phyloP scores from a whole-genome alignment of 177 flowering plant genomes.

The Telopea speciosissima region DNA sequence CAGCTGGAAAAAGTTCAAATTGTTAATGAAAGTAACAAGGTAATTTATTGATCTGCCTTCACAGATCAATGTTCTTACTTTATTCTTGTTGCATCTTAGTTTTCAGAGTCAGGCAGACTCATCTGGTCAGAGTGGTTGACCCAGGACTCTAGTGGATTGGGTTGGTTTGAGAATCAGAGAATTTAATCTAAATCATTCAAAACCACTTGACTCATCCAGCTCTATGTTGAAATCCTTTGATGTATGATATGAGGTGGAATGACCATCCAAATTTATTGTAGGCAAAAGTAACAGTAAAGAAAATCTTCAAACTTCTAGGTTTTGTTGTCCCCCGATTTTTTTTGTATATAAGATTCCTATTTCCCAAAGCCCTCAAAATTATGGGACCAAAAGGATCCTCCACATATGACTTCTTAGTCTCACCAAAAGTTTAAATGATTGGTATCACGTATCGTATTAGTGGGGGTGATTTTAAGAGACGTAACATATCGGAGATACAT shows the following conservation, averaged over 20 bases:
- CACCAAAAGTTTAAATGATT: too few relatives aligned
- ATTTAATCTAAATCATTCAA: not conserved
- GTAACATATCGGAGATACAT: too few relatives aligned
- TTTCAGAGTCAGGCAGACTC: not conserved
- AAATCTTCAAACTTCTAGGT: too few relatives aligned
- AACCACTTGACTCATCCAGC: not conserved
- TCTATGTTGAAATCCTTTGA: not conserved
- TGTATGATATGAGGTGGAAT: not conserved
- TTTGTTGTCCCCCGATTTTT: too few relatives aligned
- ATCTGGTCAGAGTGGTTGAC: not conserved
- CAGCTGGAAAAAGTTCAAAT: conserved; percentile 72
- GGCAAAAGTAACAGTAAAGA: not conserved
- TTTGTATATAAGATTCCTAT: too few relatives aligned
- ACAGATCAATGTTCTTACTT: conserved; percentile 4
- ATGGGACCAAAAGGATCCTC: too few relatives aligned
- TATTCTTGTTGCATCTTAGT: conserved; percentile 10
- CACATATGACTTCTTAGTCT: too few relatives aligned
- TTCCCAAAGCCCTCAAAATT: too few relatives aligned
- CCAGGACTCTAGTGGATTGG: not conserved
- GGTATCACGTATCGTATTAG: too few relatives aligned
- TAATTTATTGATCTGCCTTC: conserved; percentile 15
- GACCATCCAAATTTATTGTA: not conserved
- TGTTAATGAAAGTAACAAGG: conserved; percentile 92
- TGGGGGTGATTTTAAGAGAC: too few relatives aligned
- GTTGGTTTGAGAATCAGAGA: not conserved